A percentile compares a stretch with the other conserved stretches of the same genome.
phyloP scores from a whole-genome alignment of 768 basidiomycete species.

The Mrakia blollopis region DNA sequence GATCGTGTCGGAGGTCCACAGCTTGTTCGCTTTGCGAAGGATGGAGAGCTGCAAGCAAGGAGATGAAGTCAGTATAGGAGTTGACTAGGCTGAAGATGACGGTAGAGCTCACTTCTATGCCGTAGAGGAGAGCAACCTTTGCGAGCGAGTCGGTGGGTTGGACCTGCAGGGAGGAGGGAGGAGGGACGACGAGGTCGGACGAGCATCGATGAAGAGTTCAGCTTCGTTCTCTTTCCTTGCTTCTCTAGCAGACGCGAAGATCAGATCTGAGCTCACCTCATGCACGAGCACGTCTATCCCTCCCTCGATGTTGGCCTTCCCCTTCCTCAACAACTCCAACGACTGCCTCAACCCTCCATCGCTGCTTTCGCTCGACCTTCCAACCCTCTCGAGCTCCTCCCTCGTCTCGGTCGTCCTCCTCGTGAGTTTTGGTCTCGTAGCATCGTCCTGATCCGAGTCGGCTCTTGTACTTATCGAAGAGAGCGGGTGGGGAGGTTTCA shows the following conservation, averaged over 20 bases:
- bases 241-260: background rate
- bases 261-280: constrained; percentile 37
- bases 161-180: constrained; percentile 49
- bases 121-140: constrained; percentile 83
- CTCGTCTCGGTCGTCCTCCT: constrained; percentile 26
- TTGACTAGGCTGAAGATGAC: background rate
- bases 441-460: background rate
- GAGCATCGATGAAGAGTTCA: background rate
- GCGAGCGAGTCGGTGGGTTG: constrained; percentile 70
- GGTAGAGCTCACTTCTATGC: constrained; percentile 57
- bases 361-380: background rate
- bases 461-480: background rate
- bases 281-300: constrained; percentile 46
- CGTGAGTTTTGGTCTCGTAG: constrained; percentile 9
- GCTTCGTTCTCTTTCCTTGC: background rate
- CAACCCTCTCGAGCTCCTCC: constrained; percentile 8
- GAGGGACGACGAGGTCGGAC: background rate
- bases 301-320: constrained; percentile 29
- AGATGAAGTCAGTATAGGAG: background rate
- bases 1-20: constrained; percentile 90
- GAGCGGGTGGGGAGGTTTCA: background rate
- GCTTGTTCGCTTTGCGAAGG: constrained; percentile 78
- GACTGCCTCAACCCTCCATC: background rate
- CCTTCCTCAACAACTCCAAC: constrained; percentile 14
- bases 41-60: constrained; percentile 51